Conservation (phyloP, 2,329 filamentous ascomycete species). For the Colletotrichum sp. region DNA sequence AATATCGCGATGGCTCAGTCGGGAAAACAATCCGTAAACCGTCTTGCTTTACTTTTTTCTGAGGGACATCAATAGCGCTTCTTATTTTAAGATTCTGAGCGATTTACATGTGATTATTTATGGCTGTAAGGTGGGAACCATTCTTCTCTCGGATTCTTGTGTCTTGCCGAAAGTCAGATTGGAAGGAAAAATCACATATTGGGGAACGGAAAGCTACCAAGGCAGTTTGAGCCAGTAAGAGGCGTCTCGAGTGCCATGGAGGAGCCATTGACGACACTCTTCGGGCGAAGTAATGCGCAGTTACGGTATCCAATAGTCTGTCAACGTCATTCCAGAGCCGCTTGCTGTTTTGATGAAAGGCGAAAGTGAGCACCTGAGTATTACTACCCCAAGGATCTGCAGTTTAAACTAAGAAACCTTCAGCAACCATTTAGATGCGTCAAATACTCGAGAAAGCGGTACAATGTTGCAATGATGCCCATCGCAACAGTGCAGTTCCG, state of each 20-base stretch:
- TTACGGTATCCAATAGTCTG: not conserved
- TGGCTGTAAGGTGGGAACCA: not conserved
- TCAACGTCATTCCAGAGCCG: not conserved
- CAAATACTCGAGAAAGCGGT: not conserved
- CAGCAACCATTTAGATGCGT: not conserved
- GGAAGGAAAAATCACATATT: not conserved
- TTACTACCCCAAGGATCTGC: not conserved
- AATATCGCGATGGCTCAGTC: not conserved
- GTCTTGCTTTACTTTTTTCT: not conserved
- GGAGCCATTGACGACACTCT: not conserved
- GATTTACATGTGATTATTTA: not conserved
- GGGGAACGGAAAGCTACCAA: not conserved
- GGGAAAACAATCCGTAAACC: not conserved
- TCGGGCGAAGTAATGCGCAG: not conserved
- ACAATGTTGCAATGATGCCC: not conserved
- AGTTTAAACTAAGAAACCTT: not conserved
- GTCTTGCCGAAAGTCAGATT: not conserved
- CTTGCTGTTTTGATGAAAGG: not conserved
- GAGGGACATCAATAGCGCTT: not conserved
- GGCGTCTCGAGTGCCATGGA: no score
- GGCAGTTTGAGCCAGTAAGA: not conserved
- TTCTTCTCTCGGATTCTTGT: not conserved
- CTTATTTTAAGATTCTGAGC: not conserved
- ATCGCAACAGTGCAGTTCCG: not conserved
- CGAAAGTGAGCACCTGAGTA: not conserved